Conservation (phyloP, 176 grass and related monocot species). For the Carex littledalei region DNA sequence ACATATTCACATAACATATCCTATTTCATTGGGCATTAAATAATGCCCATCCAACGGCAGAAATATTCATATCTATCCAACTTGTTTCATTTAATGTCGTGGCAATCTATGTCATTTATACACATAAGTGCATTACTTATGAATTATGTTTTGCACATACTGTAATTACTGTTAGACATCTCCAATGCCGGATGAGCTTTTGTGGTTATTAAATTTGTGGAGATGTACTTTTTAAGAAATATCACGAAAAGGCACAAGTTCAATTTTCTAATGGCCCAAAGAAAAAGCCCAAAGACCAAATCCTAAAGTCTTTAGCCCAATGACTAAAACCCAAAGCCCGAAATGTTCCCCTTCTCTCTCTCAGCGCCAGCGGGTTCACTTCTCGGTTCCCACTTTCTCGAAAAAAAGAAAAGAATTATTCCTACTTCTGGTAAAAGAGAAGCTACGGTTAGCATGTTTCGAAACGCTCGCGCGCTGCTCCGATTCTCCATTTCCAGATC, state of each 20-base stretch:
- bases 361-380: not conserved
- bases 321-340: not conserved
- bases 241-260: no score
- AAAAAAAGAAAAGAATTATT: not conserved
- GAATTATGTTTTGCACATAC: no score
- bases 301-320: not conserved
- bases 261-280: no score
- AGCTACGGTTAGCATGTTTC: not conserved
- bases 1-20: not conserved
- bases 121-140: no score
- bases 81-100: no score
- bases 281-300: not conserved
- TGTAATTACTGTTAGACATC: no score
- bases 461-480: constrained; percentile 48
- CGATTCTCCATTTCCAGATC: constrained; percentile 43
- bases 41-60: no score
- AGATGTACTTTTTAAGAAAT: no score
- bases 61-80: not conserved
- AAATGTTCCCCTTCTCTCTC: not conserved
- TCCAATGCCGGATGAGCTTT: no score
- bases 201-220: no score
- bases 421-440: no score
- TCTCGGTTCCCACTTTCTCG: not conserved
- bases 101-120: no score
- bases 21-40: not conserved